Base-by-base conservation (phyloP, 2,329 filamentous ascomycete genomes). In the Chaetomiaceae sp. region DNA sequence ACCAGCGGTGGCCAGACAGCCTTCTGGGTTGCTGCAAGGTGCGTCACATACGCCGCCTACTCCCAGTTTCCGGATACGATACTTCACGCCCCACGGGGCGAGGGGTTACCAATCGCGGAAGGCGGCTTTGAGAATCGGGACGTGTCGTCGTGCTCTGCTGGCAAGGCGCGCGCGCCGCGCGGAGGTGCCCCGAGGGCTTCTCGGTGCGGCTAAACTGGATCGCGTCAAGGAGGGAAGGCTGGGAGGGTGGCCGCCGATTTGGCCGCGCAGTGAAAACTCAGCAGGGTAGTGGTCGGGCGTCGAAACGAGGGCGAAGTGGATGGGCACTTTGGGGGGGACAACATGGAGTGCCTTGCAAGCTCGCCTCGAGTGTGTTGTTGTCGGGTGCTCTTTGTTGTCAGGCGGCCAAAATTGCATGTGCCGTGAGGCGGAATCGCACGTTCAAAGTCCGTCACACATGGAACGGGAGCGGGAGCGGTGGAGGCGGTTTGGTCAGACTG, bases 181-280 rank as follows among this genome's bases (percentile, higher is more conserved):
- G 43, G 47, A 27, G 19, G 25, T 31, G 19, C 30, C 21, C 39
- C 17, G n/a, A 40, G 19, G 19, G 25, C 27, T 49, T 38, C 40
- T 55, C 30, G 48, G 51, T 52, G 58, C 55, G 59, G 56, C 59
- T 62, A 60, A 60, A 59, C 56, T 52, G 41, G 40, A 56, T 50
- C 50, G 56, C 46, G 57, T 57, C 45, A 53, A 55, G 48, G 50
- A 51, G 39, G 33, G 38, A 53, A 46, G 35, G 23, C 34, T 20
- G 30, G 43, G 39, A 54, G 50, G 57, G 55, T 56, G 57, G 58
- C 35, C 57, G 57, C 56, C 50, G 31, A 50, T 55, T 50, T 41
- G 59, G 57, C 50, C 58, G 46, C 56, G 39, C 34, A 20, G 45
- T 39, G 23, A 48, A 48, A 33, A 40, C 39, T 50, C 47, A 47